Conservation (phyloP, 257 asterid species). For the Misopates orontium region DNA sequence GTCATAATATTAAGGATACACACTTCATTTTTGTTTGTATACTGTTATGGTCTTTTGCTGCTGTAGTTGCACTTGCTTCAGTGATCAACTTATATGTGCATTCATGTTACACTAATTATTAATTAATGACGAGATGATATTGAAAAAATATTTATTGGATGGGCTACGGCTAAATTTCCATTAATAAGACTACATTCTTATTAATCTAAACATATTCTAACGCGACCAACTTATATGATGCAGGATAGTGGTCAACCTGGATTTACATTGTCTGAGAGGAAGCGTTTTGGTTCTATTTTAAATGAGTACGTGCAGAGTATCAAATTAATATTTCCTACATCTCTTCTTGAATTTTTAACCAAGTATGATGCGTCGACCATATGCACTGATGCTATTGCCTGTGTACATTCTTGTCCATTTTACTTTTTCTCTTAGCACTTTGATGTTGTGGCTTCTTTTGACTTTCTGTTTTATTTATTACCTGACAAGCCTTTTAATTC, state of each 20-base stretch:
- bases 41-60: conserved; percentile 8
- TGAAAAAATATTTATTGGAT: not conserved
- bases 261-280: conserved; percentile 86
- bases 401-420: not conserved
- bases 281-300: conserved; percentile 68
- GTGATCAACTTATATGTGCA: not conserved
- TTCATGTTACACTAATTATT: conserved; percentile 12
- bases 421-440: conserved; percentile 6
- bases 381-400: not conserved
- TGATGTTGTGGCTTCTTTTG: not conserved
- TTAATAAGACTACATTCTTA: conserved; percentile 4
- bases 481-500: not conserved
- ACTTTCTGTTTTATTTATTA: not conserved
- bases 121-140: not conserved
- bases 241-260: conserved; percentile 99
- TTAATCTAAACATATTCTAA: conserved; percentile 28
- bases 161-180: not conserved
- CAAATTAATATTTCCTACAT: conserved; percentile 2
- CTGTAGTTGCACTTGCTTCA: not conserved
- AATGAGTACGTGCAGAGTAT: conserved; percentile 57
- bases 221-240: conserved; percentile 28
- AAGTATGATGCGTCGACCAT: not conserved
- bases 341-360: not conserved
- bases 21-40: conserved; percentile 3
- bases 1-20: conserved; percentile 2